Percentiles rank a stretch among this genome's conserved stretches.
Conservation (phyloP, 1,284 basidiomycete species). For the Cryptococcus amylolentus region DNA sequence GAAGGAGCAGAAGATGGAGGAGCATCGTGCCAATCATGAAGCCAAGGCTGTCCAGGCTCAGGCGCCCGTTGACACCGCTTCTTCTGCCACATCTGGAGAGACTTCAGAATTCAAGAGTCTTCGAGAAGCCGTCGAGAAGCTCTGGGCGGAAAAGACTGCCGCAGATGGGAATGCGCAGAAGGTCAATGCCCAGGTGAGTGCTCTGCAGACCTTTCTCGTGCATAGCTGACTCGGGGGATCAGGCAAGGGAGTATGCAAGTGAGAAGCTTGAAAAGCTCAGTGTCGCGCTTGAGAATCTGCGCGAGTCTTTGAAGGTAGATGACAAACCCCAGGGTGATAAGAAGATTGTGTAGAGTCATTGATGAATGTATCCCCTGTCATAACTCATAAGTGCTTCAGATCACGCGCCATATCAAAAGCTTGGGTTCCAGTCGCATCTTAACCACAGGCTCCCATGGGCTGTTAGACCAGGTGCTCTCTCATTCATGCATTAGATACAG, state of each 20-base stretch:
- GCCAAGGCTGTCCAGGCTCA: neutral
- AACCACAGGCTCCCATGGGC: no score
- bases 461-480: no score
- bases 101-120: conserved; percentile 17
- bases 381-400: neutral
- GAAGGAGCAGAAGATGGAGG: neutral
- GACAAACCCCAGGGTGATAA: neutral
- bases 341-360: neutral
- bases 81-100: neutral
- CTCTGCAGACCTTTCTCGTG: neutral
- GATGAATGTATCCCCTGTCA: neutral
- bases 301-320: conserved; percentile 7
- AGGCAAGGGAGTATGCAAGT: conserved; percentile 26
- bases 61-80: neutral
- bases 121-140: conserved; percentile 19
- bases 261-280: conserved; percentile 31
- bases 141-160: conserved; percentile 24
- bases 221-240: neutral
- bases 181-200: conserved; percentile 23
- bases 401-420: neutral
- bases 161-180: conserved; percentile 14
- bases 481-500: no score
- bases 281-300: conserved; percentile 21
- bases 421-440: no score
- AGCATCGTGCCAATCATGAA: neutral